Percentiles rank a stretch among this genome's conserved stretches.
phyloP scores from a whole-genome alignment of 306 rosid genomes.

The Dicorynia guianensis region DNA sequence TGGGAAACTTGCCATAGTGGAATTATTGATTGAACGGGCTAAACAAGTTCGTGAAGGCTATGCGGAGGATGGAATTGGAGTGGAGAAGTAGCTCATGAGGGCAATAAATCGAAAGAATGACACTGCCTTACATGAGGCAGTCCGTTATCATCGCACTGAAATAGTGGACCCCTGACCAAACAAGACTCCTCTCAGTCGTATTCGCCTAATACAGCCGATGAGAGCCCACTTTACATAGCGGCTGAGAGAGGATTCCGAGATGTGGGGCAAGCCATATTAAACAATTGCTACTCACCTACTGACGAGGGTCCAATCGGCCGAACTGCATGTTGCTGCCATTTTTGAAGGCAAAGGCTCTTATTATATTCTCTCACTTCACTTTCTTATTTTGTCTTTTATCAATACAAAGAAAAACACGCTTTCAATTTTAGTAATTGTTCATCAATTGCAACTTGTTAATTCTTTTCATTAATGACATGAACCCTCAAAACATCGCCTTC shows the following conservation, averaged over 20 bases:
- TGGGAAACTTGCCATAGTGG: too few species aligned
- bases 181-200: not conserved
- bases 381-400: not conserved
- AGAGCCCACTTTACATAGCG: not conserved
- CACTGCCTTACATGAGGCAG: constrained; percentile 21
- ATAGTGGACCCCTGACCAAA: not conserved
- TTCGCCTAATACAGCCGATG: not conserved
- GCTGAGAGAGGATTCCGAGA: not conserved
- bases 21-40: too few species aligned
- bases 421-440: too few species aligned
- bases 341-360: not conserved
- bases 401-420: not conserved
- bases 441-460: too few species aligned
- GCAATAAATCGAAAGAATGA: not conserved
- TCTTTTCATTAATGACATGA: too few species aligned
- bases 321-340: not conserved
- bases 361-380: not conserved
- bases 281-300: not conserved
- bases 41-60: too few species aligned
- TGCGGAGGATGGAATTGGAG: too few species aligned
- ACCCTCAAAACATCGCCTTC: too few species aligned
- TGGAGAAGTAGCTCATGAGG: not conserved
- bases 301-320: not conserved
- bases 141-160: not conserved
- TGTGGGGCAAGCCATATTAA: not conserved